These are phyloP conservation scores for Salix arbutifolia DNA, from an alignment of 345 rosid genomes.

Conservation along the genomic window DNA sequence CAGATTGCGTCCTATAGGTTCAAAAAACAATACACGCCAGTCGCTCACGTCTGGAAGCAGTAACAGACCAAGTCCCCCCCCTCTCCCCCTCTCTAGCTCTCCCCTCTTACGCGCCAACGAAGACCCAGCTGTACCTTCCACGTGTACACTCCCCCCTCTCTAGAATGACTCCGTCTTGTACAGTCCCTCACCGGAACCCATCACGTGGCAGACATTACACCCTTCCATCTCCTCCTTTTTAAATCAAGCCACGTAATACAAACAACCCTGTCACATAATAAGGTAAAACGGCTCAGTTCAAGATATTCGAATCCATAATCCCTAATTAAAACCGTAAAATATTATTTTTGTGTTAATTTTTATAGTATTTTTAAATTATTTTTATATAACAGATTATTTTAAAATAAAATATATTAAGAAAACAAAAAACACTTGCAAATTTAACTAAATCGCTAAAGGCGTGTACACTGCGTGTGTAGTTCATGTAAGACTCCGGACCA, in stretches of 20 bases:
- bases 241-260: neutral
- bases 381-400: too few relatives aligned
- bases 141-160: neutral
- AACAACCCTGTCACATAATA: neutral
- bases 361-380: too few relatives aligned
- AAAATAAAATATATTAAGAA: too few relatives aligned
- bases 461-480: conserved; percentile 10
- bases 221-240: neutral
- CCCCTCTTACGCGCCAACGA: conserved; percentile 16
- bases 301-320: neutral
- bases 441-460: neutral
- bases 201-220: neutral
- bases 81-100: neutral
- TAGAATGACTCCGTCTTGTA: neutral
- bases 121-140: conserved; percentile 14
- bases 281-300: neutral
- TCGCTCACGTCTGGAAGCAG: neutral
- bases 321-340: neutral
- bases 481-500: neutral
- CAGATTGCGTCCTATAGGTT: neutral
- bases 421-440: neutral
- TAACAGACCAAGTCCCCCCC: neutral
- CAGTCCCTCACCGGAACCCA: neutral
- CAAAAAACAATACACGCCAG: neutral
- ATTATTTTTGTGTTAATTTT: too few relatives aligned